Conservation (phyloP, 116 monocot genomes). For the Dioscorea cayenensis region DNA sequence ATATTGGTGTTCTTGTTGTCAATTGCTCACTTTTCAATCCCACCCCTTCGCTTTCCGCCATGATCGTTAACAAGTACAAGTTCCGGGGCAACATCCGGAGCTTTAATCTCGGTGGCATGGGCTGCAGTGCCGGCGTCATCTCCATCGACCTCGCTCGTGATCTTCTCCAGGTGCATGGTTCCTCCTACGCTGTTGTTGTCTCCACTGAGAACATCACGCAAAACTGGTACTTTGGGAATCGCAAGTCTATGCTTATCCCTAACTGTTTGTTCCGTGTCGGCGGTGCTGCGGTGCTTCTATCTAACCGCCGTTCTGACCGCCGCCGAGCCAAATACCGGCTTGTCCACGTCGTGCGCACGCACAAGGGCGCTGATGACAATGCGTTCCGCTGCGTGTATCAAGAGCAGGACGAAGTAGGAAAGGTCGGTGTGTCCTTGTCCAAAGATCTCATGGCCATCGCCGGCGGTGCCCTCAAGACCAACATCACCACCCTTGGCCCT, state of each 20-base stretch:
- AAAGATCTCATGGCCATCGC: constrained; percentile 42
- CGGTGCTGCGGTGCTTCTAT: constrained; percentile 33
- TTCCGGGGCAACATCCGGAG: constrained; percentile 24
- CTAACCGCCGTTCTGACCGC: constrained; percentile 18
- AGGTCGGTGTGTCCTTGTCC: constrained; percentile 27
- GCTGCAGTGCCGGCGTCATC: constrained; percentile 39
- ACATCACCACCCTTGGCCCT: constrained; percentile 41
- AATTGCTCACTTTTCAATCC: constrained; percentile 55
- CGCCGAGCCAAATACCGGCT: constrained; percentile 33
- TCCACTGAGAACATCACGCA: constrained; percentile 56
- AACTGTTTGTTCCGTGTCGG: constrained; percentile 47
- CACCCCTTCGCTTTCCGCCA: constrained; percentile 58
- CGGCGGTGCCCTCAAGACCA: constrained; percentile 35
- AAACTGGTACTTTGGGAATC: constrained; percentile 56
- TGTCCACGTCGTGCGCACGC: constrained; percentile 25
- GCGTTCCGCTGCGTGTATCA: constrained; percentile 34
- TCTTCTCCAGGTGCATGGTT: constrained; percentile 37
- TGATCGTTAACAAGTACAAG: constrained; percentile 38
- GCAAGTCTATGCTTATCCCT: constrained; percentile 46
- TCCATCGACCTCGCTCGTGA: constrained; percentile 41
- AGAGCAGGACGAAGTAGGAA: constrained; percentile 27
- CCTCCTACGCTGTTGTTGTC: constrained; percentile 31
- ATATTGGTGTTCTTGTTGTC: constrained; percentile 48
- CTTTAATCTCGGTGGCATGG: constrained; percentile 49
- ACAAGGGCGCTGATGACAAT: constrained; percentile 25